Evolutionary conservation across 1,284 basidiomycete genomes (phyloP).

Genomic region (Dichomitus squalens): DNA sequence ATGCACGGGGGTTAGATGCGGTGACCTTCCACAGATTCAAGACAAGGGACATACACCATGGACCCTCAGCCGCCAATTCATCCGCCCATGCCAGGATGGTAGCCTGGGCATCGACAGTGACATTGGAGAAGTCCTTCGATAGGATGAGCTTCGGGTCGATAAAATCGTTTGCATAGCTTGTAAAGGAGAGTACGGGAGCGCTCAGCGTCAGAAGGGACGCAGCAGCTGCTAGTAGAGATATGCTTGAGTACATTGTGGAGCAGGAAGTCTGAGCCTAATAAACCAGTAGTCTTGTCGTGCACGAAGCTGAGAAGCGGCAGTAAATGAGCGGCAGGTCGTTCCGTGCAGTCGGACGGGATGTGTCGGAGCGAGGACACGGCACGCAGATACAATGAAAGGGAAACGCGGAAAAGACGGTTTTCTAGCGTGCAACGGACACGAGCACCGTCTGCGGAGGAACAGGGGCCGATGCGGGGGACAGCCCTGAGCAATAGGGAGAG

Average conservation of each 20-base stretch:
- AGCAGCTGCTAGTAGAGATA: constrained; percentile 1
- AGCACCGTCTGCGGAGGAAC: too few species aligned
- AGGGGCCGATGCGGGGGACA: neutral
- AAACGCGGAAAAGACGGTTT: neutral
- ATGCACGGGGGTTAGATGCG: neutral
- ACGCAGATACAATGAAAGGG: too few species aligned
- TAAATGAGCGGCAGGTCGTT: neutral
- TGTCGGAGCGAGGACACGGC: neutral
- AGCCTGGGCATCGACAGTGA: constrained; percentile 45
- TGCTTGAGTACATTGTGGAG: neutral
- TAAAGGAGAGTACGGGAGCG: constrained; percentile 27
- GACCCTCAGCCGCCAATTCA: constrained; percentile 43
- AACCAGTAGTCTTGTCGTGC: too few species aligned
- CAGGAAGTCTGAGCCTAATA: too few species aligned
- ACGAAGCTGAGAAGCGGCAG: neutral
- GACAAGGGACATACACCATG: constrained; percentile 48
- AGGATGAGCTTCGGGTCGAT: constrained; percentile 53
- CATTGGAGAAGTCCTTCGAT: constrained; percentile 38
- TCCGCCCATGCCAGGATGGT: constrained; percentile 50
- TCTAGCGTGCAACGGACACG: neutral
- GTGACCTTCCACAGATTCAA: neutral
- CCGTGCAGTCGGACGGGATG: neutral
- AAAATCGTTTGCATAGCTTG: constrained; percentile 57
- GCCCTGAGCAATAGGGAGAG: neutral
- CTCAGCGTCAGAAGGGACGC: constrained; percentile 7